Evolutionary conservation across 352 stramenopile genomes (phyloP), one percentile per base, ranked within the genome.

Genomic region (Phytophthora uliginosa): DNA sequence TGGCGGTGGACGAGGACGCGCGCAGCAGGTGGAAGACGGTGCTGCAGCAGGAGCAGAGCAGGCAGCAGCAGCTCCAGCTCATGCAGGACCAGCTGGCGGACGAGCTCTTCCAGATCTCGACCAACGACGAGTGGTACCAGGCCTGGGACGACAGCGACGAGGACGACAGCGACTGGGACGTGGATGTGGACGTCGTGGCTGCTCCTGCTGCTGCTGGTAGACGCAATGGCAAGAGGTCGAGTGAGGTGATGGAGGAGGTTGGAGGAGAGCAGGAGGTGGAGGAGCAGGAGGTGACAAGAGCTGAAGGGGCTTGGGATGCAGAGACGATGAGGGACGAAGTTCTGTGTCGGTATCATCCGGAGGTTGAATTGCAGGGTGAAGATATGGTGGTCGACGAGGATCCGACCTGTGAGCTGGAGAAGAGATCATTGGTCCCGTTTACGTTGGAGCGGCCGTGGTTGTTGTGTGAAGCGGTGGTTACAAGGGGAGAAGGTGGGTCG

Each of bases 61-160:
- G 31, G 20, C 53, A 81, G 48, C 22, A 64, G 2, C 28, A 66
- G 17, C 66, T 61, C n/a, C 65, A 76, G 15, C 58, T 64, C 40
- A 61, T 77, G 70, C 67, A 73, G 42, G 76, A 86, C 3, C 69
- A 82, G 48, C 31, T 92, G 28, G 71, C 83, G 8, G 74, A 87
- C 1, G 85, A 91, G 45, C 66, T 92, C 4, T 81, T 88, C 40
- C 67, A 92, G 75, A 88, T 92, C 50, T 82, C 83, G 17, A 86
- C 79, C 26, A 82, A 84, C 45, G 86, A 92, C 66, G 83, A 91
- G 50, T 93, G 86, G 86, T 91, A 80, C 55, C 76, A 91, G 36
- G 77, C 83, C 8, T 87, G 84, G 84, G 71, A 87, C 2, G 68
- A 78, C 7, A 83, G 77, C 26, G 82, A 79, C n/a, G 85, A 91